Percentiles rank a stretch among this genome's conserved stretches.
These are phyloP conservation scores for Fagopyrum esculentum DNA, from an alignment of 148 eudicot genomes.

Conservation along the genomic window DNA sequence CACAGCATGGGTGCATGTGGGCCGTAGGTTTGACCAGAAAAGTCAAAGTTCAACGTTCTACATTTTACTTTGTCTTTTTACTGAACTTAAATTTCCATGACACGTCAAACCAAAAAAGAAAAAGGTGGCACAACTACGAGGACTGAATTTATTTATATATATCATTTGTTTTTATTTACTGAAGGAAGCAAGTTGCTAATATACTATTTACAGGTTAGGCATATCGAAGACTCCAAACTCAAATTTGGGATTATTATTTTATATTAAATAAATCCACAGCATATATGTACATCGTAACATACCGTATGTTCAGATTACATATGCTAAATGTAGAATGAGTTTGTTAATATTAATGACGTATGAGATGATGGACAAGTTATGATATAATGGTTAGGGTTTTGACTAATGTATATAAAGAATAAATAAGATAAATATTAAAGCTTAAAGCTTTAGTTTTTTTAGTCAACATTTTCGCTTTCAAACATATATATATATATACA, in stretches of 20 bases:
- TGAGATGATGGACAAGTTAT: not conserved
- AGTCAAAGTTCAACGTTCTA: conserved; percentile 9
- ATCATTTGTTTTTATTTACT: not conserved
- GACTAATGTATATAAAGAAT: not conserved
- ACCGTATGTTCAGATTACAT: not conserved
- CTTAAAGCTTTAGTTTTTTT: not conserved
- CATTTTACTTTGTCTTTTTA: not conserved
- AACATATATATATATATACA: not conserved
- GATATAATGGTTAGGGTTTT: not conserved
- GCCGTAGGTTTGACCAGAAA: not conserved
- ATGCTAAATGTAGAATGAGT: not conserved
- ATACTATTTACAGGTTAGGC: not conserved
- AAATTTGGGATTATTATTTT: not conserved
- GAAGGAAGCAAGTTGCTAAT: not conserved
- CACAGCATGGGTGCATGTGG: not conserved
- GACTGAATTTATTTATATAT: not conserved
- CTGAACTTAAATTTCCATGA: not conserved
- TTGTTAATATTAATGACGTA: not conserved
- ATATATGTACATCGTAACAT: not conserved
- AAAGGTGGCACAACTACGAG: not conserved
- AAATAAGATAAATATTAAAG: not conserved
- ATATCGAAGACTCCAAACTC: not conserved
- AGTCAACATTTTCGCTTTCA: not conserved
- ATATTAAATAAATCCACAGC: not conserved
- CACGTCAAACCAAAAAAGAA: not conserved